A percentile compares a stretch with the other conserved stretches of the same genome.
These are phyloP conservation scores for Lactuca sativa DNA, from an alignment of 129 eudicot genomes.

Conservation along the genomic window DNA sequence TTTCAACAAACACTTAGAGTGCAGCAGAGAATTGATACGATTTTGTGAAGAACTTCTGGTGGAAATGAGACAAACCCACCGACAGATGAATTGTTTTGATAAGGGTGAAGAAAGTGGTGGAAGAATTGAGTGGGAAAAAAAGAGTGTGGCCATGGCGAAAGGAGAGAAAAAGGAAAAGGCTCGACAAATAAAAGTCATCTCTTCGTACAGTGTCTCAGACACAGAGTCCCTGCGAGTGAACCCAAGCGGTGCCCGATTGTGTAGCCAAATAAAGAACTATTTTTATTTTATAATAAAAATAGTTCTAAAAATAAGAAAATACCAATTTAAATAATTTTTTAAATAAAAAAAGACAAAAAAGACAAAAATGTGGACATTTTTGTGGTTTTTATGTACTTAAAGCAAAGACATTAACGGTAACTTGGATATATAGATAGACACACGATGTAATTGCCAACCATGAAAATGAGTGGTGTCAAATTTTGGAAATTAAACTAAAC, in stretches of 20 bases:
- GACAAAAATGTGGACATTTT: too few relatives aligned
- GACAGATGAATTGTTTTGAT: constrained; percentile 25
- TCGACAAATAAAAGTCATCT: constrained; percentile 23
- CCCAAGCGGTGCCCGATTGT: background rate
- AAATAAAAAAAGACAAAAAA: too few relatives aligned
- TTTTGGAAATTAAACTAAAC: too few relatives aligned
- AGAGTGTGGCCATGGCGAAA: constrained; percentile 24
- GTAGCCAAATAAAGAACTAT: background rate
- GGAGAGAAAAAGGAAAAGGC: constrained; percentile 26
- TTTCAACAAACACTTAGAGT: constrained; percentile 25
- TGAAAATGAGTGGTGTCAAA: too few relatives aligned
- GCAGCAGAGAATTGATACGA: constrained; percentile 11
- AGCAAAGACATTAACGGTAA: too few relatives aligned
- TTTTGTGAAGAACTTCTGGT: background rate
- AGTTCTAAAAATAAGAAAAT: too few relatives aligned
- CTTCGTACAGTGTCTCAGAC: constrained; percentile 10
- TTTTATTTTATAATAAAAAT: too few relatives aligned
- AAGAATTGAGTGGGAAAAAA: constrained; percentile 18
- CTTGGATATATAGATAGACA: too few relatives aligned
- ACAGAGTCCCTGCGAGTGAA: background rate
- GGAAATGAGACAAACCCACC: constrained; percentile 23
- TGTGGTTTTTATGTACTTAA: too few relatives aligned
- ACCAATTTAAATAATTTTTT: too few relatives aligned
- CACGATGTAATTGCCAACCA: too few relatives aligned
- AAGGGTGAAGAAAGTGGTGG: constrained; percentile 29